A percentile compares a stretch with the other conserved stretches of the same genome.
Conservation (phyloP, 2,329 filamentous ascomycete genomes). For the Teratosphaeria nubilosa region DNA sequence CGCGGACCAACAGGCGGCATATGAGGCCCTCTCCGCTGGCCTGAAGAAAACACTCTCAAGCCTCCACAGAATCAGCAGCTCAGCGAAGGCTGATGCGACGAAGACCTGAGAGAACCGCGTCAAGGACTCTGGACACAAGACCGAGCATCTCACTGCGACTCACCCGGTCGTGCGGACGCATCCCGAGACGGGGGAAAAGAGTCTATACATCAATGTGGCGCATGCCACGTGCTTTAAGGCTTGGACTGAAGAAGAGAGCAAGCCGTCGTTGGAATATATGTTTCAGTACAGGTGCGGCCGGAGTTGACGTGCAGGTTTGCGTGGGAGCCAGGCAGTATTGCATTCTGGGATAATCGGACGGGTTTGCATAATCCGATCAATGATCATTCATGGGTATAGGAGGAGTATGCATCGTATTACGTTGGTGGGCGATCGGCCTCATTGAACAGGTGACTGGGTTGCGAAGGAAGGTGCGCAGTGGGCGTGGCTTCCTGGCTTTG, state of each 20-base stretch:
- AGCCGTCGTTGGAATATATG: slow-evolving; percentile 62
- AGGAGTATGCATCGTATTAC: slow-evolving; percentile 7
- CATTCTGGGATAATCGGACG: slow-evolving; percentile 73
- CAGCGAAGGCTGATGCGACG: slow-evolving; percentile 45
- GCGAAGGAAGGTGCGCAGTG: not conserved
- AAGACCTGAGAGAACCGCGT: slow-evolving; percentile 29
- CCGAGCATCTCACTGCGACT: slow-evolving; percentile 60
- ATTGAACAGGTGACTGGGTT: not conserved
- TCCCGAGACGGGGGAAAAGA: slow-evolving; percentile 68
- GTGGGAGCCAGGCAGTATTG: slow-evolving; percentile 67
- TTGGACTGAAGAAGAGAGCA: slow-evolving; percentile 75
- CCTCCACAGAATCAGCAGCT: slow-evolving; percentile 57
- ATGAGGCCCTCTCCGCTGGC: slow-evolving; percentile 69
- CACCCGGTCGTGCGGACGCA: slow-evolving; percentile 74
- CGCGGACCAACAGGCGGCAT: slow-evolving; percentile 66
- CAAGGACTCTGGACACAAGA: slow-evolving; percentile 58
- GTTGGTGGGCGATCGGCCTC: slow-evolving; percentile 4
- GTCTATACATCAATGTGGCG: slow-evolving; percentile 69
- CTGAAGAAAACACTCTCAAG: slow-evolving; percentile 64
- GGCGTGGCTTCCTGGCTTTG: not conserved
- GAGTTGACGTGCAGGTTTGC: slow-evolving; percentile 65
- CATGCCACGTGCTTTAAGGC: slow-evolving; percentile 75
- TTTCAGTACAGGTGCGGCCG: slow-evolving; percentile 61
- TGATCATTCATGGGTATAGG: slow-evolving; percentile 6
- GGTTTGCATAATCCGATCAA: slow-evolving; percentile 7